These are phyloP conservation scores for Schrenkiella parvula DNA, from an alignment of 345 rosid genomes.

Conservation along the genomic window DNA sequence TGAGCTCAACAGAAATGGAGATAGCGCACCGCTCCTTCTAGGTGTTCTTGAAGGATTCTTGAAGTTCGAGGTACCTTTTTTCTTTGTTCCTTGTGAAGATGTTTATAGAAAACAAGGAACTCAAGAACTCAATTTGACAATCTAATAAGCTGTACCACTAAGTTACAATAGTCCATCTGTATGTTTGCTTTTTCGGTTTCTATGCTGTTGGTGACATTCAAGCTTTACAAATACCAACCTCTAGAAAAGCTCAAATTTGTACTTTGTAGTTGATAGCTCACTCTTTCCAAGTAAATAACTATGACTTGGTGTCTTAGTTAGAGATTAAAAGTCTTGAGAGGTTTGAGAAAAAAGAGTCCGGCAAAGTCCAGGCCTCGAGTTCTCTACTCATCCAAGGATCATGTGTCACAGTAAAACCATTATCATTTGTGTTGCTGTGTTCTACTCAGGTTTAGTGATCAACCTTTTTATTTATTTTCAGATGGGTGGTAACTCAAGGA, in stretches of 20 bases:
- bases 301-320: conserved; percentile 3
- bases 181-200: background rate
- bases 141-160: background rate
- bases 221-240: background rate
- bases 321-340: background rate
- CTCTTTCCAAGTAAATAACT: background rate
- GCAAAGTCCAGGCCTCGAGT: background rate
- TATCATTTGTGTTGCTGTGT: background rate
- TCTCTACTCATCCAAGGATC: background rate
- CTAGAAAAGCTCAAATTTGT: background rate
- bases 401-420: background rate
- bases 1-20: conserved; percentile 81
- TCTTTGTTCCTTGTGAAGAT: background rate
- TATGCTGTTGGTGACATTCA: background rate
- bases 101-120: background rate
- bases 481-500: conserved; percentile 65
- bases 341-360: background rate
- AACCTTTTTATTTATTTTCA: conserved; percentile 22
- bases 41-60: conserved; percentile 93
- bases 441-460: conserved; percentile 7
- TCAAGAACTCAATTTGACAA: background rate
- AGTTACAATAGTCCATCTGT: background rate
- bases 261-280: background rate
- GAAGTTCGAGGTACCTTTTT: conserved; percentile 59
- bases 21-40: conserved; percentile 76